Evolutionary conservation across 495 filamentous ascomycete species (phyloP), one percentile per base, ranked within the genome.

Genomic region (Trichoderma erinaceum): DNA sequence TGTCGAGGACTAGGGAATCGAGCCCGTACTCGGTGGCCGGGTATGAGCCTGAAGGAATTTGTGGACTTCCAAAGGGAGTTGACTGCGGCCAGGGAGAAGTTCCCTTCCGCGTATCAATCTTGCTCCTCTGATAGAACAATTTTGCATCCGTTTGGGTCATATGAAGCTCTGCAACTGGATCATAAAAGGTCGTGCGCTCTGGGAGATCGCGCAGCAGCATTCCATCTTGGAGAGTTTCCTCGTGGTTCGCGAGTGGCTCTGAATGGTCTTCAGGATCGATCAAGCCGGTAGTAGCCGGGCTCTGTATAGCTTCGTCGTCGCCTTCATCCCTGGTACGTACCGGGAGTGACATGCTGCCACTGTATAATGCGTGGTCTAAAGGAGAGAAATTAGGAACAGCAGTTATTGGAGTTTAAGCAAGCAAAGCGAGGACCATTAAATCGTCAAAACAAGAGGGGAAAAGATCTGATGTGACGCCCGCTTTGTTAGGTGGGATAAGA

Each of bases 111-210:
- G 75, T 78, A 56, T 89, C 86, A 27, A 88, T 79, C 77, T 92
- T 91, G 77, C 92, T 92, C 69, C 92, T 84, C 73, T 97, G 95
- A 76, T 97, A 98, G 81, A 97, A 93, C 35, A 97, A 83, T 75
- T 95, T 97, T 46, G 94, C 91, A 73, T 98, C 94, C 29, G 89
- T 85, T 78, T 97, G 92, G 69, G 88, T 92, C 84, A 94, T 87
- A 70, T 91, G 90, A 73, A 93, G 95, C 75, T 98, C 94, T 68
- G 88, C 87, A n/a, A 90, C 86, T 74, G 90, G 88, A 76, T 95
- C 90, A 76, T 92, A 95, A 70, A 89, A 92, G 8, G 92, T 88
- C 3, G 92, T 96, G 78, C 87, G 91, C 70, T 87, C 83, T 70
- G 90, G 89, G 66, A 85, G 83, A 74, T 96, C 92, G 75, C 92